These are phyloP conservation scores for Chlamydomonas sp. DNA, from an alignment of 139 green algal genomes.

Conservation along the genomic window DNA sequence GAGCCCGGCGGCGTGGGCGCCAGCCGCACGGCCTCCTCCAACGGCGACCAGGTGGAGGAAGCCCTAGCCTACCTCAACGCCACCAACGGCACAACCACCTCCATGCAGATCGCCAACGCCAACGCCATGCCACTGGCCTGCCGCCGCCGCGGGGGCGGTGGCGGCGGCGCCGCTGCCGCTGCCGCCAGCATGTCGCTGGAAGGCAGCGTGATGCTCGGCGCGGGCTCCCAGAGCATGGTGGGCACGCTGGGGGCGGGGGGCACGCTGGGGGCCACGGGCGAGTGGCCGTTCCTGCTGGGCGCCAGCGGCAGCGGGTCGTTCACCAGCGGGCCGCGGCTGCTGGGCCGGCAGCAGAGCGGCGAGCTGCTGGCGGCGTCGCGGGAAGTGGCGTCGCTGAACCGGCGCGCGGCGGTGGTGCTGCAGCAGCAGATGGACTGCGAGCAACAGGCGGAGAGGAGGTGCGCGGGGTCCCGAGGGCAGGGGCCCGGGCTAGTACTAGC, in stretches of 20 bases:
- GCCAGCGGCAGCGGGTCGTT: constrained; percentile 33
- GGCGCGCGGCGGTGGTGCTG: constrained; percentile 66
- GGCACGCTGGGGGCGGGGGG: constrained; percentile 5
- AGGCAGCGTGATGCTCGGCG: not conserved
- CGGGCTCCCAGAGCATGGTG: not conserved
- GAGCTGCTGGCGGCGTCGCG: constrained; percentile 44
- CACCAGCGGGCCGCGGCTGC: not conserved
- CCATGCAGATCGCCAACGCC: constrained; percentile 20
- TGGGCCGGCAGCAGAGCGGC: constrained; percentile 19
- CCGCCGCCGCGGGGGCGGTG: not conserved
- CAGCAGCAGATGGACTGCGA: constrained; percentile 71
- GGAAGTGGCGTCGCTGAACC: constrained; percentile 50
- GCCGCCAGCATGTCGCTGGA: constrained; percentile 10
- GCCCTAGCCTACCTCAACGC: constrained; percentile 55
- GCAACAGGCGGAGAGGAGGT: constrained; percentile 27
- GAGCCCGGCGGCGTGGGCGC: not conserved
- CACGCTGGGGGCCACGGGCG: not conserved
- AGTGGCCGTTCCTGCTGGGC: constrained; percentile 13
- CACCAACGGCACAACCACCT: constrained; percentile 34
- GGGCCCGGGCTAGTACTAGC: not conserved
- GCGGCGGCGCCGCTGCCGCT: not conserved
- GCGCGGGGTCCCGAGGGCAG: not conserved
- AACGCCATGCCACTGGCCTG: not conserved
- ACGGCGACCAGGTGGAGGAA: constrained; percentile 53
- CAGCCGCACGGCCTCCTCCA: not conserved